Evolutionary conservation across 106 monocot genomes (phyloP).

Genomic region (Allium sativum): DNA sequence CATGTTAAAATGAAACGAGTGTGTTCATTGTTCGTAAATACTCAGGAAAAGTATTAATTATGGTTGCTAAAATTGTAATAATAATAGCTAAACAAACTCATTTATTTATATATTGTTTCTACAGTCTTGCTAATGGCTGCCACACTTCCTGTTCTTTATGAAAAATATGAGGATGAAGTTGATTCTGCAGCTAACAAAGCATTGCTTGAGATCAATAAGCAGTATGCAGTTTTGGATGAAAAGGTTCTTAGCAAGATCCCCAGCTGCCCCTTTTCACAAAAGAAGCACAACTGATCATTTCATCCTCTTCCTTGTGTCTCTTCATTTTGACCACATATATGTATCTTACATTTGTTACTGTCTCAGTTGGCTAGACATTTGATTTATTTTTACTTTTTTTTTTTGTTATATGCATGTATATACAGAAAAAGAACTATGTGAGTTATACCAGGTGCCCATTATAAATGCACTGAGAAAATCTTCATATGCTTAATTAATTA

Average conservation of each 20-base stretch:
- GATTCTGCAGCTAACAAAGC: conserved; percentile 14
- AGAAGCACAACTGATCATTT: conserved; percentile 5
- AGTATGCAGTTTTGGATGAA: conserved; percentile 9
- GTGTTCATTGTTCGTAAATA: not conserved
- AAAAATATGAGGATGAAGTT: conserved; percentile 33
- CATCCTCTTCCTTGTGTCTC: too few relatives aligned
- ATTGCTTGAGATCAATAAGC: conserved; percentile 16
- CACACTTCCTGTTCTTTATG: conserved; percentile 26
- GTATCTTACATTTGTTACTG: too few relatives aligned
- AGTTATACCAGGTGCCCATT: too few relatives aligned
- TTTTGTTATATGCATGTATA: too few relatives aligned
- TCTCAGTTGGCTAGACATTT: too few relatives aligned
- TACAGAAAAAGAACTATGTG: too few relatives aligned
- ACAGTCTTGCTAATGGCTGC: conserved; percentile 23
- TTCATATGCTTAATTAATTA: too few relatives aligned
- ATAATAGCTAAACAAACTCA: not conserved
- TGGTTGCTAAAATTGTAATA: not conserved
- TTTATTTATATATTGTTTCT: not conserved
- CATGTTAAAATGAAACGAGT: not conserved
- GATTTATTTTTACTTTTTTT: too few relatives aligned
- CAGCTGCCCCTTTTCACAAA: conserved; percentile 18
- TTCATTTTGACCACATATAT: too few relatives aligned
- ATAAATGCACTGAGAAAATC: too few relatives aligned
- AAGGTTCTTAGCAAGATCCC: conserved; percentile 31
- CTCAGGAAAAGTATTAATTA: not conserved